A percentile compares a stretch with the other conserved stretches of the same genome.
These are phyloP conservation scores for Sextonia rubra DNA, from an alignment of 164 flowering plant genomes.

Conservation along the genomic window DNA sequence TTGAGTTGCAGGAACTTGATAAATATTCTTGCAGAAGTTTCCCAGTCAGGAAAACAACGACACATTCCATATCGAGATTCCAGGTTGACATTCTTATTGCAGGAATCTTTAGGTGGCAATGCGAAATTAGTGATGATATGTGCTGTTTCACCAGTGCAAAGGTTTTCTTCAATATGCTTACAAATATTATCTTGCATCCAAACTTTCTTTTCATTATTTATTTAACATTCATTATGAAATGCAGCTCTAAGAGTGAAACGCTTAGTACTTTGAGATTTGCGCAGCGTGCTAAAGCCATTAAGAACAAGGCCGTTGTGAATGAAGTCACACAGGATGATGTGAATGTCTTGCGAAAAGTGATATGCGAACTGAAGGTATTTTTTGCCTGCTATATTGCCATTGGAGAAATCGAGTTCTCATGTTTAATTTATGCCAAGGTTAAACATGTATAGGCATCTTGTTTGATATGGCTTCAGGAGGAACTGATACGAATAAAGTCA, in stretches of 20 bases:
- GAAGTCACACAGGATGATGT: constrained; percentile 93
- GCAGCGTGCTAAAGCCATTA: constrained; percentile 93
- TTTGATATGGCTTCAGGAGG: constrained; percentile 54
- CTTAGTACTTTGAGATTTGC: constrained; percentile 93
- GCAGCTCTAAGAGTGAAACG: constrained; percentile 93
- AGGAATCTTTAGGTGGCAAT: constrained; percentile 98
- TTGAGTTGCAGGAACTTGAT: constrained; percentile 80
- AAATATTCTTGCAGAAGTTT: constrained; percentile 95
- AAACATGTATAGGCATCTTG: neutral
- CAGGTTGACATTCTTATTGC: constrained; percentile 84
- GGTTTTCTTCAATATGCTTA: constrained; percentile 32
- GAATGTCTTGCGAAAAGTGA: constrained; percentile 76
- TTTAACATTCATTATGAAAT: constrained; percentile 1
- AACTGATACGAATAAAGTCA: constrained; percentile 72
- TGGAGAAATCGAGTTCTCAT: neutral
- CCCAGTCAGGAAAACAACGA: constrained; percentile 91
- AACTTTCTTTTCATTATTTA: neutral
- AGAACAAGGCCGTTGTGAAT: constrained; percentile 93
- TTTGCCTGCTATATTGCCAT: neutral
- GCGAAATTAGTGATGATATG: constrained; percentile 95
- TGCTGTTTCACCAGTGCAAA: constrained; percentile 88
- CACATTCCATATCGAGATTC: constrained; percentile 99
- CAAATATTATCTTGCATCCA: neutral
- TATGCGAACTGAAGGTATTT: constrained; percentile 75
- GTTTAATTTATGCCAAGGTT: neutral